phyloP scores from a whole-genome alignment of 148 eudicot genomes.

The Heliosperma pusillum region DNA sequence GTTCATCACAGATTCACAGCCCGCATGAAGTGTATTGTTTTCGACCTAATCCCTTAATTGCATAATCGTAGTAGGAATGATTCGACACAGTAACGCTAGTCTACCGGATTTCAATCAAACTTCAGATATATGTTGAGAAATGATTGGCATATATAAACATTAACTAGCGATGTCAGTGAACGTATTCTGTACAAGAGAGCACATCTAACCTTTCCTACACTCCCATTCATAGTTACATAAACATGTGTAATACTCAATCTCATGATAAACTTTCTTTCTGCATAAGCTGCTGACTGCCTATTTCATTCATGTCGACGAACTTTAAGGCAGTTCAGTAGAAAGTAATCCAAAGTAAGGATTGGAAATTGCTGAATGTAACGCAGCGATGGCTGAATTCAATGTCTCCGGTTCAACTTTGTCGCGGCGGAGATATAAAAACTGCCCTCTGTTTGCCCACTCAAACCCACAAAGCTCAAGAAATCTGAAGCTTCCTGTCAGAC shows the following conservation, averaged over 20 bases:
- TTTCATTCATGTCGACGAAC: background rate
- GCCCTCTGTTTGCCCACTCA: conserved; percentile 43
- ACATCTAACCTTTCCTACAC: no score
- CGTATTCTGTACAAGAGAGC: background rate
- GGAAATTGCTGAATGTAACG: conserved; percentile 50
- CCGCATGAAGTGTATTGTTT: no score
- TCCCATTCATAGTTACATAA: no score
- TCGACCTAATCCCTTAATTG: background rate
- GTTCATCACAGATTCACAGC: no score
- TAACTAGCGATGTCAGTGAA: no score
- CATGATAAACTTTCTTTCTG: background rate
- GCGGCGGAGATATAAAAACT: conserved; percentile 53
- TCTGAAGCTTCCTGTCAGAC: conserved; percentile 46
- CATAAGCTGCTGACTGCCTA: background rate
- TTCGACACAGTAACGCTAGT: background rate
- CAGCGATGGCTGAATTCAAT: conserved; percentile 45
- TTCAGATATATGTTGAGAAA: no score
- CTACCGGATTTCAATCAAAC: no score
- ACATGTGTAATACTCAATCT: background rate
- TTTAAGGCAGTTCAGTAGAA: conserved; percentile 34
- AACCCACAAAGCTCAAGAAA: conserved; percentile 92
- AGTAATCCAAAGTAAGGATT: conserved; percentile 82
- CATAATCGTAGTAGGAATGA: background rate
- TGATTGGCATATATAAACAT: no score
- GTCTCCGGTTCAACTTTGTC: conserved; percentile 49